These are phyloP conservation scores for Starmera stellimalicola DNA, from an alignment of 1,139 yeast genomes.

Conservation along the genomic window DNA sequence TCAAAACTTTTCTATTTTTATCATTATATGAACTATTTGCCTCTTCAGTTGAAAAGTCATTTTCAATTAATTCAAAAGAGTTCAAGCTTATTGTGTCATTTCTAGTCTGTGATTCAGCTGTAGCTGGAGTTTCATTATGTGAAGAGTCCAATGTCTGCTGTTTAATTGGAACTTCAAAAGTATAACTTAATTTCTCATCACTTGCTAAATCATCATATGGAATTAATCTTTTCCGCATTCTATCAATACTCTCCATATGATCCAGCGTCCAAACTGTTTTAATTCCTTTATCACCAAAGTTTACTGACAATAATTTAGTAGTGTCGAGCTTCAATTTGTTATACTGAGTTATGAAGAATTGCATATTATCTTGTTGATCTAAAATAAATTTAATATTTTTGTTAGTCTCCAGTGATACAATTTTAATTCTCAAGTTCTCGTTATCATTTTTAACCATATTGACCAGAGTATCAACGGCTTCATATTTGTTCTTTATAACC, in stretches of 20 bases:
- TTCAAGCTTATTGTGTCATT: slow-evolving; percentile 19
- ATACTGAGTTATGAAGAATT: slow-evolving; percentile 40
- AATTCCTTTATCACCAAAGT: slow-evolving; percentile 15
- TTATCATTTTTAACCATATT: slow-evolving; percentile 34
- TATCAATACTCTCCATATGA: slow-evolving; percentile 54
- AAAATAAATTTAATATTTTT: slow-evolving; percentile 44
- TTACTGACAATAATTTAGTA: slow-evolving; percentile 26
- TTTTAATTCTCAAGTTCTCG: slow-evolving; percentile 32
- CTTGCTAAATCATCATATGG: slow-evolving; percentile 41
- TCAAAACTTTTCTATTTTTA: slow-evolving; percentile 60
- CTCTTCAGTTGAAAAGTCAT: slow-evolving; percentile 23
- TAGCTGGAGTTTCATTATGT: slow-evolving; percentile 2
- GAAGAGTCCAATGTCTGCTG: slow-evolving; percentile 6
- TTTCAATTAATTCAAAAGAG: slow-evolving; percentile 39
- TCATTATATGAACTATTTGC: slow-evolving; percentile 39
- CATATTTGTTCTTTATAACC: slow-evolving; percentile 31
- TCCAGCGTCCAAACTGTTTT: slow-evolving; percentile 40
- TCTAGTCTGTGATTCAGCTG: slow-evolving; percentile 1
- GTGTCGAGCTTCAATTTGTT: slow-evolving; percentile 36
- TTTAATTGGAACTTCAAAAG: slow-evolving; percentile 9
- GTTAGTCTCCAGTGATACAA: slow-evolving; percentile 38
- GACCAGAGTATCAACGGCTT: slow-evolving; percentile 25
- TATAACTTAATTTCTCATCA: slow-evolving; percentile 33
- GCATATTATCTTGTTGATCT: slow-evolving; percentile 52
- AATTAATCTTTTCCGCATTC: slow-evolving; percentile 52